Conservation (phyloP, 1,284 basidiomycete genomes). For the Austroboletus niveus region DNA sequence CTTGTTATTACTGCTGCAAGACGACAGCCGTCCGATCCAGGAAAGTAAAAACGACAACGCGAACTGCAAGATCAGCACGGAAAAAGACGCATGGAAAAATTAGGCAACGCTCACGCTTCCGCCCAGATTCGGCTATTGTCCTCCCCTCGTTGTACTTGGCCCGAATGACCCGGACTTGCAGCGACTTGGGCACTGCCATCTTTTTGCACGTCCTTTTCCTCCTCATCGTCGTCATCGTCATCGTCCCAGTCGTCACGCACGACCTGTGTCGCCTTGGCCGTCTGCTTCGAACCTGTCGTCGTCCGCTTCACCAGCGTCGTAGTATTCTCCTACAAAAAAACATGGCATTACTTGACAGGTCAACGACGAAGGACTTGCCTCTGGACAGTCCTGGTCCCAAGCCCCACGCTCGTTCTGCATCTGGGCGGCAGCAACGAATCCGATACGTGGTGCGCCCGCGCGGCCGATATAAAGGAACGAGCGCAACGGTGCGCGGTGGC, state of each 20-base stretch:
- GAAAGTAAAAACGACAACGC: neutral
- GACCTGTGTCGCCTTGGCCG: constrained; percentile 1
- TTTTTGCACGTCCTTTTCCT: neutral
- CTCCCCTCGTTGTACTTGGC: constrained; percentile 7
- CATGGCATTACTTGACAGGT: too few relatives aligned
- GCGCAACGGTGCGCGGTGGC: too few relatives aligned
- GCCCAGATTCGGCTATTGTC: constrained; percentile 43
- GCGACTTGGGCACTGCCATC: neutral
- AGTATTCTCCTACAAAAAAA: constrained; percentile 3
- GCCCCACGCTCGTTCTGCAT: constrained; percentile 2
- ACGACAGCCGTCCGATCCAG: neutral
- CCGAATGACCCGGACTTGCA: neutral
- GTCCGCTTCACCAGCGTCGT: constrained; percentile 3
- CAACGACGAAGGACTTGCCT: constrained; percentile 3
- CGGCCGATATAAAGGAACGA: too few relatives aligned
- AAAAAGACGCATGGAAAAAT: neutral
- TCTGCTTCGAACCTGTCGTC: neutral
- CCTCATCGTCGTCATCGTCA: constrained; percentile 32
- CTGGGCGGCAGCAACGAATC: constrained; percentile 10
- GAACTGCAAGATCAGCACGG: constrained; percentile 14
- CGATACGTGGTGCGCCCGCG: too few relatives aligned
- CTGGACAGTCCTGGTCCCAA: constrained; percentile 19
- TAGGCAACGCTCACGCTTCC: constrained; percentile 39
- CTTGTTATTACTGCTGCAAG: constrained; percentile 37
- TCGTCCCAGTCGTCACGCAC: constrained; percentile 48